These are phyloP conservation scores for Galerina sulciceps DNA, from an alignment of 768 basidiomycete species.

Conservation along the genomic window DNA sequence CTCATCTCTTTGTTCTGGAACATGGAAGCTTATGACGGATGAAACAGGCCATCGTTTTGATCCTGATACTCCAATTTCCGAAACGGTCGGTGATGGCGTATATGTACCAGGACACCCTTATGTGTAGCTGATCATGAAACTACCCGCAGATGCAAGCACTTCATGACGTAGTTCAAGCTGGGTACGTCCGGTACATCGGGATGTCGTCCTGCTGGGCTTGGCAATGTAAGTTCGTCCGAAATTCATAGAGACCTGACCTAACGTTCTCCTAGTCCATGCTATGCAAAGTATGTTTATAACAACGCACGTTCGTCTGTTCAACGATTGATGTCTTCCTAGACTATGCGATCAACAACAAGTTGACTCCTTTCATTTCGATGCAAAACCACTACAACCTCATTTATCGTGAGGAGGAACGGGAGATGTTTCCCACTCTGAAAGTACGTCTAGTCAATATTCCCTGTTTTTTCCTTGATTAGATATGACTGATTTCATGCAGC, in stretches of 20 bases:
- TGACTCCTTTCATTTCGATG: constrained; percentile 70
- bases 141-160: constrained; percentile 61
- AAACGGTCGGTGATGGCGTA: constrained; percentile 39
- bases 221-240: constrained; percentile 44
- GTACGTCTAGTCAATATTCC: constrained; percentile 22
- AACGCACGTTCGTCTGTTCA: background rate
- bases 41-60: constrained; percentile 58
- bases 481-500: constrained; percentile 26
- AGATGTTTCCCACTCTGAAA: constrained; percentile 65
- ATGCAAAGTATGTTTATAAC: constrained; percentile 54
- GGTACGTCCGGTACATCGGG: constrained; percentile 64
- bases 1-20: background rate
- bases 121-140: background rate
- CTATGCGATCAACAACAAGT: constrained; percentile 61
- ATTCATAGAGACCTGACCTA: background rate
- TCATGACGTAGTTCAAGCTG: constrained; percentile 69
- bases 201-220: constrained; percentile 61
- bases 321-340: constrained; percentile 32
- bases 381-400: constrained; percentile 67
- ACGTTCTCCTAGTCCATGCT: constrained; percentile 42
- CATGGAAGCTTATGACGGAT: constrained; percentile 19
- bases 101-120: background rate
- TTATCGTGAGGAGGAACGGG: constrained; percentile 69
- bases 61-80: constrained; percentile 59
- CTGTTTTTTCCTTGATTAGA: background rate